phyloP scores from a whole-genome alignment of 129 eudicot species.

The Flaveria trinervia region DNA sequence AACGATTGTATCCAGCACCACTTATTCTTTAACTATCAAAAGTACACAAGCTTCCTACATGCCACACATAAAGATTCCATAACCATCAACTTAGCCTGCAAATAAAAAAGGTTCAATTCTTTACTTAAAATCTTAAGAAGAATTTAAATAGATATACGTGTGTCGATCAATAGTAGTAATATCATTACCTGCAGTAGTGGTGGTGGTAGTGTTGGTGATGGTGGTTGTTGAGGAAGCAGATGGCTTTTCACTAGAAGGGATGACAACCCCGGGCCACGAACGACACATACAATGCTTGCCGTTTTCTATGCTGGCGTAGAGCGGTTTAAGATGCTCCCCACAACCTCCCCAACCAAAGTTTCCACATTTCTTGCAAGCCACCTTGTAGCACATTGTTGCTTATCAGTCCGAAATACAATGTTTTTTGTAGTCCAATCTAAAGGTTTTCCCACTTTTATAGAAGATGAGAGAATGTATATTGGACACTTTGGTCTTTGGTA shows the following conservation, averaged over 20 bases:
- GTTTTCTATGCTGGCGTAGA: constrained; percentile 51
- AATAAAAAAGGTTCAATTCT: constrained; percentile 5
- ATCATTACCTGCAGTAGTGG: constrained; percentile 22
- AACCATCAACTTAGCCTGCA: constrained; percentile 30
- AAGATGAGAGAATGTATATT: neutral
- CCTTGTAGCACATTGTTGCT: constrained; percentile 55
- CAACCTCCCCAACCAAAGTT: constrained; percentile 75
- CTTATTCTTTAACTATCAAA: constrained; percentile 22
- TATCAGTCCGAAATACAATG: neutral
- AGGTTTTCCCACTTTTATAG: neutral
- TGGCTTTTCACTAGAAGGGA: constrained; percentile 38
- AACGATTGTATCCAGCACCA: constrained; percentile 34
- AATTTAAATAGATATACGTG: neutral
- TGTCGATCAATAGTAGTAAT: neutral
- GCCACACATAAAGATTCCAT: constrained; percentile 21
- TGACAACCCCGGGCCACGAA: constrained; percentile 76
- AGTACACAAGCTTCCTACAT: constrained; percentile 30
- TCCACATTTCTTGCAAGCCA: constrained; percentile 64
- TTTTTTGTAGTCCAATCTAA: neutral
- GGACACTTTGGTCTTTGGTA: constrained; percentile 6
- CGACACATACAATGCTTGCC: constrained; percentile 81
- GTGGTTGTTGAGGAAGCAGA: constrained; percentile 34
- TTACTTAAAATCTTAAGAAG: neutral
- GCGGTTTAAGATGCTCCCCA: constrained; percentile 58
- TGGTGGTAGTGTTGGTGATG: neutral